Conservation (phyloP, 192 early-diverging fungal species). For the Backusella westeae region DNA sequence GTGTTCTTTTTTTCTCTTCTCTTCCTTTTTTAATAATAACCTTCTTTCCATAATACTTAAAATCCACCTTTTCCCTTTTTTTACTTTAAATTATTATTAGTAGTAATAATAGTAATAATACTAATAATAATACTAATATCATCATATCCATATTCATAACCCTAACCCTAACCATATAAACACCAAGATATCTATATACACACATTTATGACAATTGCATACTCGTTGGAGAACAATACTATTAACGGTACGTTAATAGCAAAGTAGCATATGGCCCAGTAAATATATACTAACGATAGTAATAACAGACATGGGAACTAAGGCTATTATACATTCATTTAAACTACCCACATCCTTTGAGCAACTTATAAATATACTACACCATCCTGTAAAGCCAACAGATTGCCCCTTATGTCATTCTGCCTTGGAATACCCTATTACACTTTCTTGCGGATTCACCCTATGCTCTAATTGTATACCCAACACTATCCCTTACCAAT, state of each 20-base stretch:
- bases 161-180: background rate
- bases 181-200: too few relatives aligned
- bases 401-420: constrained; percentile 34
- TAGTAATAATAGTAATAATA: too few relatives aligned
- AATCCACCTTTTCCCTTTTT: background rate
- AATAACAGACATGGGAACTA: background rate
- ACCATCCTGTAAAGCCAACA: background rate
- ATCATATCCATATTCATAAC: background rate
- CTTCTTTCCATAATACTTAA: background rate
- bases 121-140: background rate
- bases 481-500: background rate
- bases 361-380: background rate
- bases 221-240: background rate
- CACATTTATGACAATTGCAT: background rate
- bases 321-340: background rate
- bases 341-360: constrained; percentile 6
- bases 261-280: background rate
- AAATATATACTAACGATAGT: background rate
- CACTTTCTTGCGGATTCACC: constrained; percentile 43
- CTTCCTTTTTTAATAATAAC: background rate
- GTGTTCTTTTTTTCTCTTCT: background rate
- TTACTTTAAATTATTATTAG: background rate
- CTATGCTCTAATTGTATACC: constrained; percentile 36
- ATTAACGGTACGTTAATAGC: background rate
- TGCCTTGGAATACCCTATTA: constrained; percentile 35